Evolutionary conservation across 169 alveolate genomes (phyloP), one percentile per base, ranked within the genome.

Genomic region (Plasmodium cynomolgi): DNA sequence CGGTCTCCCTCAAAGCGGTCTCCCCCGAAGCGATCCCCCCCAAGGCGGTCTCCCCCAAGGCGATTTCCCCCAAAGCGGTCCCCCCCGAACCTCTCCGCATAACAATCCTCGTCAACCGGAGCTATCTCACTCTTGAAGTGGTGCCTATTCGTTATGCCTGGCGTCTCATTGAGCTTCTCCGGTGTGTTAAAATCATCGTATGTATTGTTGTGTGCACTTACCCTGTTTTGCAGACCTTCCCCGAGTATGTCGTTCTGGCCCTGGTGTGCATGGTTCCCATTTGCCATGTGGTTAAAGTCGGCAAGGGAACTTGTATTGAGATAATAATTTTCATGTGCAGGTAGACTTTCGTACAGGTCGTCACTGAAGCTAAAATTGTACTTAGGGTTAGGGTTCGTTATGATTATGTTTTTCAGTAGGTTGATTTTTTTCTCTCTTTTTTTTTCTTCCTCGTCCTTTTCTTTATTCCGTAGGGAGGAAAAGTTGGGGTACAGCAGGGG

Each of bases 391-490:
- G 88, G 68, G 33, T 41, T 90, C 9, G 81, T 56, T 29, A 90
- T 84, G 82, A 90, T 90, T 23, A 90, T 90, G 33, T 90, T 90
- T 90, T 90, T 90, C 82, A 90, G 79, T 39, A 90, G 77, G 50
- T 62, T 90, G 11, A 90, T 80, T 80, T 90, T 90, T 79, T 79
- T 90, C 37, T 90, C 94, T 68, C 82, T 90, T 31, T 80, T 90
- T 44, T 80, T 80, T 80, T 90, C 94, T 39, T 80, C 83, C 11
- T 90, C 94, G 11, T 90, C 94, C n/a, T 90, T 90, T 90, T 90
- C 82, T 58, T 80, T 90, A 44, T 90, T 79, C 73, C 83, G 29
- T 8, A 80, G 82, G n/a, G 72, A 58, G 71, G 72, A 79, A 13
- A 44, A 26, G 37, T 90, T 80, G 9, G 62, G 90, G 23, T 58